Base-by-base conservation (phyloP, 345 rosid species). In the Acer saccharum region DNA sequence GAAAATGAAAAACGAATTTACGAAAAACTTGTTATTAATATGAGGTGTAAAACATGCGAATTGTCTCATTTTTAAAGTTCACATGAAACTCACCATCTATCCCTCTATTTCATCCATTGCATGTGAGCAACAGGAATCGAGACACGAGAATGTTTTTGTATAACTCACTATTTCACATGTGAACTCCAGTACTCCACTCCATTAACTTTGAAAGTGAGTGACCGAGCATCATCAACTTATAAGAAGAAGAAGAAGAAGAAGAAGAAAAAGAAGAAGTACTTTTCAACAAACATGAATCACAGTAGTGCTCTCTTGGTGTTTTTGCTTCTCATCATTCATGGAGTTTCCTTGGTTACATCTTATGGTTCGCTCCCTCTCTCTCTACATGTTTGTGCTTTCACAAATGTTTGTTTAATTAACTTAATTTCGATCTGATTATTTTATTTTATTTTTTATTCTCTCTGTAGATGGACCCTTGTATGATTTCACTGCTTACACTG, bases 401-500 rank as follows among this genome's bases (percentile, higher is more conserved):
- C 10, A 10, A 9, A 46, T 46, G 50, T 46, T 46, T 9, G 14
- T 12, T 16, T 69, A 48, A 1, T 68, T 48, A 39, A 46, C 17
- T 54, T 35, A 35, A 35, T 35, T 67, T 23, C n/a, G n/a, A n/a
- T n/a, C 43, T 78, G n/a, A 68, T 73, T 73, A 46, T 35, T 35
- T 35, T 32, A 32, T 32, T 32, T 32, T 35, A 35, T 35, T 4
- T 35, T 32, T 32, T 32, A 32, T 52, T 14, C 20, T 58, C 10
- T 60, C 27, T 81, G 75, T 87, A 91, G 96, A 81, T 76, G 92
- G 90, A 25, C 88, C 87, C 21, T 43, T 81, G 23, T 94, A 94
- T 77, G 98, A 94, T 83, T 82, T 83, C 50, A 88, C 91, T 43
- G 97, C 95, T 6, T 90, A 91, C 69, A 85, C 86, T 0, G 86